These are phyloP conservation scores for Digitaria exilis DNA, from an alignment of 202 grass and related monocot genomes.

Conservation along the genomic window DNA sequence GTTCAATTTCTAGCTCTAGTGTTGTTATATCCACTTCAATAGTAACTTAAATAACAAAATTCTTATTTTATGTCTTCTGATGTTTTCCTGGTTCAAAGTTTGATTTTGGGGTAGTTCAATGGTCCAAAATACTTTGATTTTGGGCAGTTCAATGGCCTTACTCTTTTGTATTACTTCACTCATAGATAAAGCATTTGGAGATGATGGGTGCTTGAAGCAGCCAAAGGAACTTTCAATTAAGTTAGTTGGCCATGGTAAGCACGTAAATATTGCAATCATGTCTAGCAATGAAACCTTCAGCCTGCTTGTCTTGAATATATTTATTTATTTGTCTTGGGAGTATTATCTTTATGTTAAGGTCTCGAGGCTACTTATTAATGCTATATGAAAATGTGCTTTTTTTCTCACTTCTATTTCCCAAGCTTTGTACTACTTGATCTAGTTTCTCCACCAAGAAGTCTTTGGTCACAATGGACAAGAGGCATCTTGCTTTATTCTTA, in stretches of 20 bases:
- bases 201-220: slow-evolving; percentile 84
- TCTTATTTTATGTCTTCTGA: background rate
- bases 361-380: background rate
- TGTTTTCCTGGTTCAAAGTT: no score
- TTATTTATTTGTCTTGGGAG: background rate
- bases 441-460: background rate
- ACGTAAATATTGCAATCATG: background rate
- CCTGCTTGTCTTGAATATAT: background rate
- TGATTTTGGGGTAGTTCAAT: no score
- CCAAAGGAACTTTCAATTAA: slow-evolving; percentile 93
- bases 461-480: no score
- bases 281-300: background rate
- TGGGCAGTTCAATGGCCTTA: background rate
- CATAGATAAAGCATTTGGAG: slow-evolving; percentile 86
- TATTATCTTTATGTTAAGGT: background rate
- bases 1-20: background rate
- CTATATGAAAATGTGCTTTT: background rate
- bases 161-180: background rate
- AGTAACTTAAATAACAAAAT: background rate
- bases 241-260: slow-evolving; percentile 90
- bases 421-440: background rate
- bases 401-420: background rate
- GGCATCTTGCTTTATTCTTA: background rate
- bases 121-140: no score
- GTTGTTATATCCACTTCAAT: background rate